Conservation (phyloP, 768 basidiomycete genomes). For the Kwoniella pini region DNA sequence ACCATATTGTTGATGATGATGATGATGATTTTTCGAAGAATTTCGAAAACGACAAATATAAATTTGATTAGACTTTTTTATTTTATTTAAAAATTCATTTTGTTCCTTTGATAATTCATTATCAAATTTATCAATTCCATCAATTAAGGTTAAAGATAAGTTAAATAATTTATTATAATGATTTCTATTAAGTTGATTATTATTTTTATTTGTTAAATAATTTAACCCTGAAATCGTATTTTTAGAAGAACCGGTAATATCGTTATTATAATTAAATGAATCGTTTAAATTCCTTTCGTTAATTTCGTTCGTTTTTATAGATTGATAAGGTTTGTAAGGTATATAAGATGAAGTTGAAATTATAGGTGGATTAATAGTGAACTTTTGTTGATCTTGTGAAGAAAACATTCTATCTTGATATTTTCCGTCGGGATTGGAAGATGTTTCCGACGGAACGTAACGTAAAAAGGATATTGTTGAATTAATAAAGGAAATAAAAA, state of each 20-base stretch:
- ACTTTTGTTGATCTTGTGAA: background rate
- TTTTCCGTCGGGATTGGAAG: background rate
- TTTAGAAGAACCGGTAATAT: background rate
- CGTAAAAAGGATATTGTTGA: background rate
- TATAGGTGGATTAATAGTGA: constrained; percentile 1
- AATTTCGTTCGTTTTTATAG: background rate
- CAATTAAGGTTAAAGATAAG: background rate
- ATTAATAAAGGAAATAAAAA: background rate
- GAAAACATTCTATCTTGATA: background rate
- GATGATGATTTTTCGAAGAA: too few relatives aligned
- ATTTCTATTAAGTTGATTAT: background rate
- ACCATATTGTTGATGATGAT: too few relatives aligned
- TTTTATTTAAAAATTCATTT: background rate
- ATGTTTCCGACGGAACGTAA: background rate
- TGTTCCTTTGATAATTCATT: background rate
- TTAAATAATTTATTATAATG: background rate
- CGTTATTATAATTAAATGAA: background rate
- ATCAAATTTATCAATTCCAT: background rate
- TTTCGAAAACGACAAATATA: background rate
- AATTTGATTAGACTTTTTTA: background rate
- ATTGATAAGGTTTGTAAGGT: background rate
- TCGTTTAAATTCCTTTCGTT: background rate
- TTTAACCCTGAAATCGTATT: background rate
- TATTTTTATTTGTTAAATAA: background rate
- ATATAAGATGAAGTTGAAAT: background rate